A percentile compares a stretch with the other conserved stretches of the same genome.
Evolutionary conservation across 305 asterid species (phyloP).

Genomic region (Ilex paraguariensis): DNA sequence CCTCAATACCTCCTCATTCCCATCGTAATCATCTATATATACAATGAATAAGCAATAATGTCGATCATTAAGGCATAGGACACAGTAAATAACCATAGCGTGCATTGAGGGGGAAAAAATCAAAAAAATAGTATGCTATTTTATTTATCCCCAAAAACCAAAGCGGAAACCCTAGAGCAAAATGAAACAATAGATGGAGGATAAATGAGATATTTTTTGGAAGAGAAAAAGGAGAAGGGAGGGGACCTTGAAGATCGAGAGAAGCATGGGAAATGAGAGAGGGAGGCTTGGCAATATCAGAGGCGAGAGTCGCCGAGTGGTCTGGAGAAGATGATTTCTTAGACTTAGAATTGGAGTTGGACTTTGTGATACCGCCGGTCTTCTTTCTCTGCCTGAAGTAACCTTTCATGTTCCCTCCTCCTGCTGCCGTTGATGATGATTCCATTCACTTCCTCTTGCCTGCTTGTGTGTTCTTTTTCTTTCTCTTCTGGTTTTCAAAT

Average conservation of each 20-base stretch:
- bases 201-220: background rate
- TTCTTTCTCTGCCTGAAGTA: slow-evolving; percentile 70
- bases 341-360: slow-evolving; percentile 21
- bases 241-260: slow-evolving; percentile 55
- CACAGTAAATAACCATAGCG: too few species aligned
- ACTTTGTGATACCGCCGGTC: slow-evolving; percentile 36
- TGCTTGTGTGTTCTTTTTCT: background rate
- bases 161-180: background rate
- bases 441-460: too few species aligned
- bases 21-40: slow-evolving; percentile 50
- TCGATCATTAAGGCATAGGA: background rate
- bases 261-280: slow-evolving; percentile 57
- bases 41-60: slow-evolving; percentile 1
- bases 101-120: too few species aligned
- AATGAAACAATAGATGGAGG: background rate
- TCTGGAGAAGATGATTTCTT: slow-evolving; percentile 16
- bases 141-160: background rate
- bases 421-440: slow-evolving; percentile 1
- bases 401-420: slow-evolving; percentile 56
- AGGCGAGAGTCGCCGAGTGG: slow-evolving; percentile 43
- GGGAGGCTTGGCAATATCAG: slow-evolving; percentile 48
- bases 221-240: background rate
- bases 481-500: slow-evolving; percentile 6
- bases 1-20: slow-evolving; percentile 55
- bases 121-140: background rate